phyloP scores from a whole-genome alignment of 108 stramenopile genomes.

The Halocafeteria seosinensis region DNA sequence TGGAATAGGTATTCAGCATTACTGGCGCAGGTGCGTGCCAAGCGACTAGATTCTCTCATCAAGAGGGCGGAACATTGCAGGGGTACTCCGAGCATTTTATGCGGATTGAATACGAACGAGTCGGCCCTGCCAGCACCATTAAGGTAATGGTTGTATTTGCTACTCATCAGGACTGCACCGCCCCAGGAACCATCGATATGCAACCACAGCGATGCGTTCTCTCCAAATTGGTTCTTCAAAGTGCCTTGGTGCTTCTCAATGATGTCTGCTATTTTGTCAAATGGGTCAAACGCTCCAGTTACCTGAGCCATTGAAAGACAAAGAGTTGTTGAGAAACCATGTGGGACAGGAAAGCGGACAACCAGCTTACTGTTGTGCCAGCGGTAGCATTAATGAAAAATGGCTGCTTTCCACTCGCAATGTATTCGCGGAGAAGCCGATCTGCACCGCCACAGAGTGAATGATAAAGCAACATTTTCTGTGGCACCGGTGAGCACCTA shows the following conservation, averaged over 20 bases:
- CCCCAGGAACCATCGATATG: constrained; percentile 48
- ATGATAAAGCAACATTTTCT: too few species aligned
- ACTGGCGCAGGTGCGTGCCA: constrained; percentile 24
- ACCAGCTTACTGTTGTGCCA: constrained; percentile 45
- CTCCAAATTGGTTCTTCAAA: too few species aligned
- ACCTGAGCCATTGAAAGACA: too few species aligned
- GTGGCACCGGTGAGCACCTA: too few species aligned
- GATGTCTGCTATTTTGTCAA: constrained; percentile 26
- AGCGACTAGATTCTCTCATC: constrained; percentile 16
- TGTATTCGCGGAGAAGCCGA: constrained; percentile 14
- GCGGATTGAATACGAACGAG: constrained; percentile 42
- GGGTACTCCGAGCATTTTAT: constrained; percentile 45
- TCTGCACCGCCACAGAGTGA: too few species aligned
- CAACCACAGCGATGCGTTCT: constrained; percentile 26
- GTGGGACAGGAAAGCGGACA: too few species aligned
- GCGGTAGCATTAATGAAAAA: constrained; percentile 41
- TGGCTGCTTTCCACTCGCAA: constrained; percentile 17
- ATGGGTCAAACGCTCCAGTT: constrained; percentile 37
- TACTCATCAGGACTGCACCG: constrained; percentile 34
- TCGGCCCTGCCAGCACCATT: constrained; percentile 29
- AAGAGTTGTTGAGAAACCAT: too few species aligned
- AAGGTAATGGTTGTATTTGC: constrained; percentile 12
- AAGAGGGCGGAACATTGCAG: constrained; percentile 40
- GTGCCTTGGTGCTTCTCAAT: too few species aligned
- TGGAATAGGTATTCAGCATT: constrained; percentile 42